Base-by-base conservation (phyloP, 2,329 filamentous ascomycete genomes). In the Chalaropsis thielavioides region DNA sequence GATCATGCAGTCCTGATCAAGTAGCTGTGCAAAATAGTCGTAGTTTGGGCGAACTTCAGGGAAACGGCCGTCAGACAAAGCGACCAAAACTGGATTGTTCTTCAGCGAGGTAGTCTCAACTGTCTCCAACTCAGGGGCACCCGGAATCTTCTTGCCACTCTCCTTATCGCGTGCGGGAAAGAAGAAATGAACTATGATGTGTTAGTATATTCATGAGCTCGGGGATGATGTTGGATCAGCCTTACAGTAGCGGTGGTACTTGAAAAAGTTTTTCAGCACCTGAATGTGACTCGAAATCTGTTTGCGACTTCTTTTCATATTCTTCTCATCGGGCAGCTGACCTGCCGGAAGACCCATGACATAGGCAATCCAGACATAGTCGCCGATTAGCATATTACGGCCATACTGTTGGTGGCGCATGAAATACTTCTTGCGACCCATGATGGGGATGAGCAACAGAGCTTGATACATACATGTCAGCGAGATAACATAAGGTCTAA, bases 211-310 rank as follows among this genome's bases (percentile, higher is more conserved):
- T 17, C 41, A 2, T 17, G n/a, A 6, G 2, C 11, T 17, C 7
- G 7, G n/a, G 31, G 7, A 8, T 35, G 5, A 6, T 19, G 22
- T 17, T 46, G 24, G 7, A 58, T 56, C 15, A 15, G 49, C 1
- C 83, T 80, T 75, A 86, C 84, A 86, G 72, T 81, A 83, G 54
- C 82, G 79, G 68, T 87, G 77, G 64, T 81, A 80, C 64, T 80
- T 78, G 68, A 88, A 82, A 72, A 87, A 86, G 62, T 82, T 82
- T 75, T 87, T 87, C 64, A 87, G 75, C 15, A 88, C 85, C 71
- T 88, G 85, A 71, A 88, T 87, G 70, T 88, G 85, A 71, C 84
- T 87, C 1, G 84, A 87, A 4, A 88, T 83, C 70, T 86, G 84
- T 72, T 88, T 88, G 65, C 68, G 65, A 35, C 64, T 65, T 65